phyloP scores from a whole-genome alignment of 2,329 filamentous ascomycete genomes.

The Penicillium sp. region DNA sequence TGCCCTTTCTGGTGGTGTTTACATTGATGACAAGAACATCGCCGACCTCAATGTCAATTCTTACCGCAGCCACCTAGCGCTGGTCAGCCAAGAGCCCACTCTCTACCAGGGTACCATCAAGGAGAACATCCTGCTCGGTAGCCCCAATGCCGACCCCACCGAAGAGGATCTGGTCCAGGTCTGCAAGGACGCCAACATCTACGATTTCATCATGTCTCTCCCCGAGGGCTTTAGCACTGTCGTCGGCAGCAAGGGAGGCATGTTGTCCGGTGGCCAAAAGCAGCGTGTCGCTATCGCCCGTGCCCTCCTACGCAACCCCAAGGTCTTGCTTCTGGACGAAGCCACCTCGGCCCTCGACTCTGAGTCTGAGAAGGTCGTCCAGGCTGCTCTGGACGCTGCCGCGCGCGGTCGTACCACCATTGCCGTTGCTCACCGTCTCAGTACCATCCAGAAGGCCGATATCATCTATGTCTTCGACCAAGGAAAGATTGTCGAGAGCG shows the following conservation, averaged over 20 bases:
- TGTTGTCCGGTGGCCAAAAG: conserved; percentile 89
- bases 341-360: conserved; percentile 59
- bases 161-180: conserved; percentile 74
- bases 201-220: conserved; percentile 83
- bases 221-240: conserved; percentile 83
- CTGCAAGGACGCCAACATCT: conserved; percentile 88
- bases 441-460: conserved; percentile 92
- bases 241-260: conserved; percentile 80
- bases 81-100: conserved; percentile 93
- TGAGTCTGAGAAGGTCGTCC: conserved; percentile 55
- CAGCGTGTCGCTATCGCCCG: conserved; percentile 92
- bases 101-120: conserved; percentile 89
- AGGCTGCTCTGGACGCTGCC: conserved; percentile 75
- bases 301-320: conserved; percentile 85
- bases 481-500: conserved; percentile 79
- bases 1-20: conserved; percentile 74
- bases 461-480: conserved; percentile 96
- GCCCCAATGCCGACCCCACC: conserved; percentile 62
- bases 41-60: conserved; percentile 77
- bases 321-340: conserved; percentile 80
- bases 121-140: conserved; percentile 85
- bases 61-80: conserved; percentile 78
- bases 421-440: conserved; percentile 86
- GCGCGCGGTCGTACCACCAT: conserved; percentile 86
- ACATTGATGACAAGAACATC: conserved; percentile 80